Percentiles rank a stretch among this genome's conserved stretches.
phyloP scores from a whole-genome alignment of 139 green algal genomes.

The Micractinium sp. region DNA sequence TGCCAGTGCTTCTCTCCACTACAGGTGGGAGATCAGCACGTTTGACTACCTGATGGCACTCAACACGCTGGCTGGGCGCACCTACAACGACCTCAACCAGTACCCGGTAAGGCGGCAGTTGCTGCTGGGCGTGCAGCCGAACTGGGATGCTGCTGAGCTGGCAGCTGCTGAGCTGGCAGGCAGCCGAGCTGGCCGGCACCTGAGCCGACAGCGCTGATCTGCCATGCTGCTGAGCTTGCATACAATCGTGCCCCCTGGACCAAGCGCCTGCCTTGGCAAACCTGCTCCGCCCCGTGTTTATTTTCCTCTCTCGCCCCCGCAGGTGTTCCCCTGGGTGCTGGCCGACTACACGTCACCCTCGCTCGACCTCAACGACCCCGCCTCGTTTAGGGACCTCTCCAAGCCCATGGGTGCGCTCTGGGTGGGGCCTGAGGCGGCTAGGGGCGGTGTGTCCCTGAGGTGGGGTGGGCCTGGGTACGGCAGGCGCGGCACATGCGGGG shows the following conservation, averaged over 20 bases:
- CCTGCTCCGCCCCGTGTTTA: too few species aligned
- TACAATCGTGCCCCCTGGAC: too few species aligned
- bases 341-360: conserved; percentile 75
- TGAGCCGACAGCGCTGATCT: too few species aligned
- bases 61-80: conserved; percentile 86
- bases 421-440: too few species aligned
- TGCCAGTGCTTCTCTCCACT: too few species aligned
- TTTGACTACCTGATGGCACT: conserved; percentile 91
- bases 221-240: too few species aligned
- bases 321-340: conserved; percentile 95
- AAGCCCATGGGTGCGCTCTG: conserved; percentile 78
- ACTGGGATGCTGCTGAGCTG: neutral
- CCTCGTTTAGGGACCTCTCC: conserved; percentile 84
- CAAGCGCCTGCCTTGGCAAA: too few species aligned
- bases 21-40: conserved; percentile 49
- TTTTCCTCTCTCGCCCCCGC: neutral
- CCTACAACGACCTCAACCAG: conserved; percentile 87
- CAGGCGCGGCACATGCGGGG: too few species aligned
- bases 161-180: neutral
- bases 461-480: too few species aligned
- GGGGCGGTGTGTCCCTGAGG: too few species aligned
- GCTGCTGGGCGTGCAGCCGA: neutral
- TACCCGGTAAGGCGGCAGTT: conserved; percentile 46
- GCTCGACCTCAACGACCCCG: conserved; percentile 74
- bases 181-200: too few species aligned